These are phyloP conservation scores for Colletotrichum plurivorum DNA, from an alignment of 2,329 filamentous ascomycete genomes.

Conservation along the genomic window DNA sequence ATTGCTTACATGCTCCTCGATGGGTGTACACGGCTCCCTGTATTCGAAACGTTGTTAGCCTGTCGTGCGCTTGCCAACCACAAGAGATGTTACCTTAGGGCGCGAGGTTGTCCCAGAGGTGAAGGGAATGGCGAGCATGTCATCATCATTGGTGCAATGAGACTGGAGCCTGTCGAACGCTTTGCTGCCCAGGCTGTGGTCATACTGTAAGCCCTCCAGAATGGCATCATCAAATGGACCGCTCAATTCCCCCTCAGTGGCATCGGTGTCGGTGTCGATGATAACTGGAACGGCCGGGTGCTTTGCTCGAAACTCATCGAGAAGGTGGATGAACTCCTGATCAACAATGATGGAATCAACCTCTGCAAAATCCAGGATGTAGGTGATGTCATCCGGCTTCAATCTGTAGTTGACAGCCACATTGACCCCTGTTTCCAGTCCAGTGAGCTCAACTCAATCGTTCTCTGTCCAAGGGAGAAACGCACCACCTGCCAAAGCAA, in stretches of 20 bases:
- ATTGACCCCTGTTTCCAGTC: slow-evolving; percentile 68
- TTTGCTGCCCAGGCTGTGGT: slow-evolving; percentile 73
- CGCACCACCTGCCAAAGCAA: slow-evolving; percentile 80
- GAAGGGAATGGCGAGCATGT: slow-evolving; percentile 88
- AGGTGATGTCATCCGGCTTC: slow-evolving; percentile 87
- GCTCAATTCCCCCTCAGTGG: slow-evolving; percentile 77
- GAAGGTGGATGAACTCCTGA: slow-evolving; percentile 79
- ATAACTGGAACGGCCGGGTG: slow-evolving; percentile 79
- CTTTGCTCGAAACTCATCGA: slow-evolving; percentile 74
- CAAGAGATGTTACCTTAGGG: slow-evolving; percentile 58
- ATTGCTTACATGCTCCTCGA: slow-evolving; percentile 75
- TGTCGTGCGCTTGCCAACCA: not conserved
- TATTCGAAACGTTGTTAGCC: not conserved
- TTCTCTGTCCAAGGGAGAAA: not conserved
- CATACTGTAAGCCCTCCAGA: slow-evolving; percentile 82
- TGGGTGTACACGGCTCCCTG: slow-evolving; percentile 97
- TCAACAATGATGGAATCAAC: slow-evolving; percentile 92
- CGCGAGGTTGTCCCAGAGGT: slow-evolving; percentile 93
- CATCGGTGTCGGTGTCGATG: slow-evolving; percentile 86
- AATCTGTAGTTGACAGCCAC: slow-evolving; percentile 77
- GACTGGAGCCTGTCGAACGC: slow-evolving; percentile 85
- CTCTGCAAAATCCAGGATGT: slow-evolving; percentile 90
- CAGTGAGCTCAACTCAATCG: not conserved
- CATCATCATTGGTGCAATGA: slow-evolving; percentile 82
- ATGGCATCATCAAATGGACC: slow-evolving; percentile 90